These are phyloP conservation scores for Ustilago vetiveriae DNA, from an alignment of 1,284 basidiomycete species.

Conservation along the genomic window DNA sequence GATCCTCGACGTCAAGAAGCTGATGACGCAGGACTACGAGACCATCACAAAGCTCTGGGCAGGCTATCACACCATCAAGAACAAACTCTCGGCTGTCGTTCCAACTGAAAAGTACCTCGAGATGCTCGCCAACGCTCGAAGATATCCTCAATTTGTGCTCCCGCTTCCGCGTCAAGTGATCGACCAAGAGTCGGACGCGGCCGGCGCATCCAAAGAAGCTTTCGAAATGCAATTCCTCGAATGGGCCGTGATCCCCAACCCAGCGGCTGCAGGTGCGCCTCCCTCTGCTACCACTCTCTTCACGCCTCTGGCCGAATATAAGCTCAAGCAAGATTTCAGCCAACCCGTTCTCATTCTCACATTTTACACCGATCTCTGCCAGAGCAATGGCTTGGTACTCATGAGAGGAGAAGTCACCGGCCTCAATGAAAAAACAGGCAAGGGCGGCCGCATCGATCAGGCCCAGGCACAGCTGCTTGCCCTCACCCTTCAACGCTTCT, in stretches of 20 bases:
- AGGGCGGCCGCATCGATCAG: conserved; percentile 70
- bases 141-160: conserved; percentile 63
- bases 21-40: conserved; percentile 40
- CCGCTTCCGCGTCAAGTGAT: conserved; percentile 57
- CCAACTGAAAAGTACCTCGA: conserved; percentile 52
- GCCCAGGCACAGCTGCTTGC: conserved; percentile 60
- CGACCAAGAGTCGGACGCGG: conserved; percentile 21
- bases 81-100: conserved; percentile 65
- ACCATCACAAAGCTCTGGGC: conserved; percentile 64
- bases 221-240: conserved; percentile 65
- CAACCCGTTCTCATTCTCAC: conserved; percentile 91
- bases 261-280: conserved; percentile 12
- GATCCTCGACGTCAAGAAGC: conserved; percentile 59
- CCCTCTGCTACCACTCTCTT: conserved; percentile 74
- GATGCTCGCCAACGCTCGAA: conserved; percentile 50
- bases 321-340: conserved; percentile 83
- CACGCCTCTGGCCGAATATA: conserved; percentile 94
- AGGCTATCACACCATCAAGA: conserved; percentile 61
- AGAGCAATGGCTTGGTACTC: conserved; percentile 83
- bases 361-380: conserved; percentile 86
- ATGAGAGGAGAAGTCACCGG: conserved; percentile 92
- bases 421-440: conserved; percentile 54
- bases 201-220: conserved; percentile 35
- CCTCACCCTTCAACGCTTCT: conserved; percentile 63
- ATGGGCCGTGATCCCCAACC: conserved; percentile 56